Evolutionary conservation across 805 yeast genomes (phyloP), one percentile per base, ranked within the genome.

Genomic region (Kuraishia hungarica): DNA sequence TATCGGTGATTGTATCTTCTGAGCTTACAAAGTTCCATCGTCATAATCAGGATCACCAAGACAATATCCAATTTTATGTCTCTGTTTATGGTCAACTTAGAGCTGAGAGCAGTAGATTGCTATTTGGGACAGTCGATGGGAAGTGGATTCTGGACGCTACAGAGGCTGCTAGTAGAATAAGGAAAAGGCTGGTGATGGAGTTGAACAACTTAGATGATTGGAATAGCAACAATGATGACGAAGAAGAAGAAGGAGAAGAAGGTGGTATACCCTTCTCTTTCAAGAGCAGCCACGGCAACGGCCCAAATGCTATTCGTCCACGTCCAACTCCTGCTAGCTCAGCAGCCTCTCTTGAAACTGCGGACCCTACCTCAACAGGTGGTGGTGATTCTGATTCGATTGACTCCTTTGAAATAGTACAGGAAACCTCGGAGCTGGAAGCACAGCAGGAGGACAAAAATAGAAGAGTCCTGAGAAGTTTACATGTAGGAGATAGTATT

Each of bases 131-230:
- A 1, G 21, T 11, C 3, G 26, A 17, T 19, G n/a, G 20, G 2
- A 43, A 24, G 24, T 52, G 53, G 78, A 66, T 74, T 1, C 67
- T 89, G 10, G 96, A 88, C 63, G 77, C 79, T 29, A 81, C 85
- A 53, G 96, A 89, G 64, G 87, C 89, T 39, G 72, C 76, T 28
- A 83, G 84, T 60, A 70, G 93, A 59, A 85, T 82, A 80, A 73
- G 92, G 35, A 83, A 77, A 56, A 72, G 87, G 56, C 63, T 89
- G 51, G 43, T 35, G n/a, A 35, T 8, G 43, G 43, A 35, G 43
- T 35, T 35, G 43, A 35, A 35, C 17, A 13, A 13, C 43, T 35
- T 13, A 15, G 17, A 6, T 13, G 43, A 35, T 35, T 35, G 43
- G 43, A 35, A 35, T 15, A 17, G n/a, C 17, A 17, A 35, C 3